Base-by-base conservation (phyloP, 2,329 filamentous ascomycete genomes). In the Lecanicillium sp. region DNA sequence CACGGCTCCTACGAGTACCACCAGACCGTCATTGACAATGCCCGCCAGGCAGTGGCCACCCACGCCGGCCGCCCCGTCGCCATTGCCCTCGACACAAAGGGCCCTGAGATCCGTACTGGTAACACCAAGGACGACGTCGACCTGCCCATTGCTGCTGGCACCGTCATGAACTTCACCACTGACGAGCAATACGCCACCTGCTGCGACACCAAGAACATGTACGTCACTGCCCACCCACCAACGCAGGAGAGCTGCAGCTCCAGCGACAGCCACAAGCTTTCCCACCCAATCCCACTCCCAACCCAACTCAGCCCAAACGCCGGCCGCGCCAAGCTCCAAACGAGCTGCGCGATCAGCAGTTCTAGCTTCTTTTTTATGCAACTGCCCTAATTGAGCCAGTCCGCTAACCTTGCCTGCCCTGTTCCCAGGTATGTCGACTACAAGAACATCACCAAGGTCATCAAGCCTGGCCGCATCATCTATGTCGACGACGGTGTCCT, bases 391-490 rank as follows among this genome's bases (percentile, higher is more conserved):
- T n/a, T n/a, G 6, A 25, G 11, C 12, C 17, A 32, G 18, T 40
- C 13, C 19, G 31, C 17, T 14, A 12, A 25, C 28, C 5, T 41
- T 50, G 44, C 22, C 49, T 39, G 29, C 32, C 17, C 15, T 14
- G 35, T 17, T 13, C 7, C 25, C 47, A 90, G 86, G 81, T 96
- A 88, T 59, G 84, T 97, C 58, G 90, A 97, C 74, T 97, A 98
- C 77, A 94, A 94, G 81, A 98, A 98, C 77, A 97, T 98, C 68
- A 96, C 90, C 69, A 95, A 94, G 72, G 92, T 98, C 55, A 97
- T 98, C 59, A 68, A 85, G 61, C 72, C 78, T 44, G 92, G 90
- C 58, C 89, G 92, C 57, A 82, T 84, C 65, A 94, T 98, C 74
- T 98, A 94, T 69, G 92, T 98, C 54, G 92, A 98, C 58, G 92